Base-by-base conservation (phyloP, 2,329 filamentous ascomycete species). In the Fusarium ambrosium region DNA sequence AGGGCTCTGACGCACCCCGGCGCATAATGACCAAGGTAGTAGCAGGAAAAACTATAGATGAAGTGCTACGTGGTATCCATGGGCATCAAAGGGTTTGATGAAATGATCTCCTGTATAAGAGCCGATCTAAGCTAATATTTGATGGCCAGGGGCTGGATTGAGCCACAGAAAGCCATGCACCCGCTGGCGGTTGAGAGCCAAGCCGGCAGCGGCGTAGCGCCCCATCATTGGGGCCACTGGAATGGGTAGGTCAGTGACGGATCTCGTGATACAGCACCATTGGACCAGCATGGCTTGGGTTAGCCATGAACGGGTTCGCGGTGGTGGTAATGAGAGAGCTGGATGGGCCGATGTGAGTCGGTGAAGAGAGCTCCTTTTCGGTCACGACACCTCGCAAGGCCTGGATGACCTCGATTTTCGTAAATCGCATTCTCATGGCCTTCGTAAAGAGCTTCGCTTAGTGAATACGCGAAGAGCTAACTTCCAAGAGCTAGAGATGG, bases 141-240 rank as follows among this genome's bases (percentile, higher is more conserved):
- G 36, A 72, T 43, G 18, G 32, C 27, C 61, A 73, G 70, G 74
- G 70, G 68, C 34, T 69, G 34, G 59, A 41, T 53, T 64, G 39
- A 74, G 68, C 70, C 68, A 72, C 66, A 29, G 36, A 29, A 48
- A 55, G 63, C 63, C 64, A 70, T 72, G 69, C 55, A 66, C 39
- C 32, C 62, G 64, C 29, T 60, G 62, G 58, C 55, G 64, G 58
- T 68, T 68, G 73, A 68, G 51, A 70, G 75, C 75, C 76, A 78
- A 78, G 74, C 72, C 74, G 69, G 74, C 69, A 71, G 66, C 72
- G 61, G 74, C 72, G 73, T 72, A 74, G 67, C 68, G 74, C 69
- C 66, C 56, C 68, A 69, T 69, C 64, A 61, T 66, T 63, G 60
- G 62, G 68, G 66, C 70, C 71, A 59, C 69, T 78, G 73, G 71